Evolutionary conservation across 257 asterid species (phyloP).

Genomic region (Nicotiana paniculata): DNA sequence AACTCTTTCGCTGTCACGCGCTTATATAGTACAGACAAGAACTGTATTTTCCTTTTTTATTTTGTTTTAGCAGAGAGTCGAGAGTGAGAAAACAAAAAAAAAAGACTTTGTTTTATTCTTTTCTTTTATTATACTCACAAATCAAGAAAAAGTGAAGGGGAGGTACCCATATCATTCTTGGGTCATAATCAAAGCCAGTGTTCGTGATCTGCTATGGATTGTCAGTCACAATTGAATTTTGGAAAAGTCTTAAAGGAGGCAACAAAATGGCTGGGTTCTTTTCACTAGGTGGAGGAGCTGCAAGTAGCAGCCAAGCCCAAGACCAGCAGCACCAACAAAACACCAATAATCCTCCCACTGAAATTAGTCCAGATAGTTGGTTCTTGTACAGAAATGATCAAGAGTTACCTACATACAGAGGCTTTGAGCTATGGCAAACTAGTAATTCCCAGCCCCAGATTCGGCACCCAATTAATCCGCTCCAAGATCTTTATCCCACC

Average conservation of each 20-base stretch:
- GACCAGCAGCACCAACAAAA: conserved; percentile 26
- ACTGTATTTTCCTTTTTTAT: background rate
- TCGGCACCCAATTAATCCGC: conserved; percentile 27
- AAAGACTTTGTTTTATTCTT: conserved; percentile 21
- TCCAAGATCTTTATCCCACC: conserved; percentile 57
- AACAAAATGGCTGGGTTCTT: conserved; percentile 70
- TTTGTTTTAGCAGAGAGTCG: background rate
- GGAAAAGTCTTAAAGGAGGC: conserved; percentile 16
- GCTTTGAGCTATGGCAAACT: conserved; percentile 77
- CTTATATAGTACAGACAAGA: conserved; percentile 4
- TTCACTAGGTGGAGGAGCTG: conserved; percentile 58
- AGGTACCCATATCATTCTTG: conserved; percentile 25
- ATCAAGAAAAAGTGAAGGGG: conserved; percentile 26
- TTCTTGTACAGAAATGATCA: conserved; percentile 55
- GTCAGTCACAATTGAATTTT: conserved; percentile 33
- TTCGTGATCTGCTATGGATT: conserved; percentile 47
- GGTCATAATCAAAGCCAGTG: conserved; percentile 32
- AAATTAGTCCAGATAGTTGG: conserved; percentile 66
- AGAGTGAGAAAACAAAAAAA: background rate
- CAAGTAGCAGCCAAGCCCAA: background rate
- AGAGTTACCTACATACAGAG: conserved; percentile 42
- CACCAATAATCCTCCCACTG: conserved; percentile 26
- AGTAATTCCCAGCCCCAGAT: conserved; percentile 24
- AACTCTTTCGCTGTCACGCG: conserved; percentile 23
- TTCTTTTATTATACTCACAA: conserved; percentile 27